Evolutionary conservation across 805 yeast species (phyloP).

Genomic region (Debaryomyces maramus): DNA sequence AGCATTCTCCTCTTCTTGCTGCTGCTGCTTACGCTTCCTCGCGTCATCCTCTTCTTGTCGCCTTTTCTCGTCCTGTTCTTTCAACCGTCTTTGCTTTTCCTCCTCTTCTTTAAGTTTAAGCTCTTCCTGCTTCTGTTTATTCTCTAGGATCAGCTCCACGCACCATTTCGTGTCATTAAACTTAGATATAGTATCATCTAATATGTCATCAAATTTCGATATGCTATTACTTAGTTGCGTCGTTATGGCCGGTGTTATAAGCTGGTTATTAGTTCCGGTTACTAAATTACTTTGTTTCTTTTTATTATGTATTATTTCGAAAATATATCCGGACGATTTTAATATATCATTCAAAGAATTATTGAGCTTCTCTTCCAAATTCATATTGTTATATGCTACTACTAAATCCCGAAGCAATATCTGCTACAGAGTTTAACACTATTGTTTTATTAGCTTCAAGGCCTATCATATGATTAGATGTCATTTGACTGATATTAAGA

Average conservation of each 20-base stretch:
- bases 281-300: slow-evolving; percentile 41
- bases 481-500: too few species aligned
- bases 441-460: too few species aligned
- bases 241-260: slow-evolving; percentile 38
- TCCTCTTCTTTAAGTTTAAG: slow-evolving; percentile 35
- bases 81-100: slow-evolving; percentile 25
- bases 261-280: slow-evolving; percentile 43
- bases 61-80: slow-evolving; percentile 17
- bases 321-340: slow-evolving; percentile 43
- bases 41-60: slow-evolving; percentile 17
- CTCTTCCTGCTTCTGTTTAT: slow-evolving; percentile 43
- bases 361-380: slow-evolving; percentile 40
- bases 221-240: slow-evolving; percentile 35
- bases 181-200: slow-evolving; percentile 43
- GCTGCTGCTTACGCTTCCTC: slow-evolving; percentile 16
- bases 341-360: slow-evolving; percentile 41
- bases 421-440: too few species aligned
- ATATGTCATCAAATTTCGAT: slow-evolving; percentile 39
- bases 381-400: too few species aligned
- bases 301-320: slow-evolving; percentile 42
- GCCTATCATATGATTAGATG: too few species aligned
- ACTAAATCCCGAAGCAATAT: too few species aligned
- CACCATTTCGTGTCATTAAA: slow-evolving; percentile 48
- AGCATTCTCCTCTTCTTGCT: slow-evolving; percentile 13
- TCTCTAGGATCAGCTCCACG: slow-evolving; percentile 41